These are phyloP conservation scores for Boletus eberwhitei DNA, from an alignment of 768 basidiomycete species.

Conservation along the genomic window DNA sequence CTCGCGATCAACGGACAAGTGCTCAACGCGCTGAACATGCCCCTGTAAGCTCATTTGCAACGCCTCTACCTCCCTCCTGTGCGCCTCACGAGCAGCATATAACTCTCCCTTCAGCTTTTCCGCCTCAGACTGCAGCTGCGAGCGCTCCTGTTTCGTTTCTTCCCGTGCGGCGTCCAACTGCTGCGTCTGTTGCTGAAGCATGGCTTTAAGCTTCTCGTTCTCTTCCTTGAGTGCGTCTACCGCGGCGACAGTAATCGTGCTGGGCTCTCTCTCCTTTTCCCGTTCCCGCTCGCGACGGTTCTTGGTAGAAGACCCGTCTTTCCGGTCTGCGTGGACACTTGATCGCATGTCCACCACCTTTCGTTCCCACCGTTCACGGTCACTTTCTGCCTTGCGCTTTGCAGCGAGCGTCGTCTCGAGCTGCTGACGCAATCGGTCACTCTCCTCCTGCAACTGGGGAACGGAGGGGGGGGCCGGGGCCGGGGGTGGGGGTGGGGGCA, in stretches of 20 bases:
- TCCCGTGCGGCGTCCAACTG: slow-evolving; percentile 11
- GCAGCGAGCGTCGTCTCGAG: slow-evolving; percentile 11
- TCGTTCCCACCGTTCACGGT: slow-evolving; percentile 22
- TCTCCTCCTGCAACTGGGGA: slow-evolving; percentile 10
- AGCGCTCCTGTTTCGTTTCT: slow-evolving; percentile 9
- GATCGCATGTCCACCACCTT: slow-evolving; percentile 19
- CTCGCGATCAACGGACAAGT: slow-evolving; percentile 23
- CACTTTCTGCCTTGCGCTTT: slow-evolving; percentile 16
- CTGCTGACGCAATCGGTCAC: slow-evolving; percentile 7
- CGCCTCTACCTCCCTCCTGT: slow-evolving; percentile 16
- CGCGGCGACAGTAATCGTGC: neutral
- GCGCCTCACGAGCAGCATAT: neutral
- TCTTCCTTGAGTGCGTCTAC: slow-evolving; percentile 20
- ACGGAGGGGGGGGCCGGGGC: too few species aligned
- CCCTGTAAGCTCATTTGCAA: slow-evolving; percentile 18
- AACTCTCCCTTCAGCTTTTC: slow-evolving; percentile 16
- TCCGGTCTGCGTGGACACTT: slow-evolving; percentile 3
- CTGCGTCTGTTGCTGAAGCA: slow-evolving; percentile 17
- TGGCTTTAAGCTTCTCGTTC: slow-evolving; percentile 21
- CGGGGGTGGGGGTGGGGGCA: neutral
- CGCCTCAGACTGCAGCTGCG: slow-evolving; percentile 8
- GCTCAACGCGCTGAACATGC: slow-evolving; percentile 18
- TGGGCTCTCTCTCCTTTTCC: slow-evolving; percentile 13
- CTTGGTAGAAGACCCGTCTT: slow-evolving; percentile 12
- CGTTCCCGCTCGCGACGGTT: slow-evolving; percentile 18